phyloP scores from a whole-genome alignment of 2,329 filamentous ascomycete species.

The Akanthomyces dipterigenus region DNA sequence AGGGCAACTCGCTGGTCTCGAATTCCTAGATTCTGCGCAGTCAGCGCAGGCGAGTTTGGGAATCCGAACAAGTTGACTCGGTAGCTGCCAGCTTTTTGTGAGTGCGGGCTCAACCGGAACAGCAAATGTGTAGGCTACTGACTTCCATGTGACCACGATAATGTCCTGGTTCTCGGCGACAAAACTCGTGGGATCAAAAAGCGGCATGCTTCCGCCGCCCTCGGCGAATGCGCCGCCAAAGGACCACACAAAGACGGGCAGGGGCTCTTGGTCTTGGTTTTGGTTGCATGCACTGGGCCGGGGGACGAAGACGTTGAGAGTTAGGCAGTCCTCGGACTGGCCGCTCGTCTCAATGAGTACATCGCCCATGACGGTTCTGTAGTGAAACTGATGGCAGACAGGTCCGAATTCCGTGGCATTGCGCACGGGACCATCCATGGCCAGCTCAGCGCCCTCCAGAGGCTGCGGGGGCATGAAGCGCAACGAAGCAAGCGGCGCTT shows the following conservation, averaged over 20 bases:
- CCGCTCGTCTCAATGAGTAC: not conserved
- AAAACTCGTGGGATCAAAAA: slow-evolving; percentile 24
- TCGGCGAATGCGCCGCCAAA: slow-evolving; percentile 27
- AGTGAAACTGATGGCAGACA: slow-evolving; percentile 11
- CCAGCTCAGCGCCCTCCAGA: not conserved
- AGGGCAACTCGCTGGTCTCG: slow-evolving; percentile 14
- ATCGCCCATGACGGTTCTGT: slow-evolving; percentile 1
- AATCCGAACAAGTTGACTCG: slow-evolving; percentile 21
- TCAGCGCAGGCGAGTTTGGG: slow-evolving; percentile 19
- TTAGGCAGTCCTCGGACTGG: slow-evolving; percentile 29
- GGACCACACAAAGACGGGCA: slow-evolving; percentile 32
- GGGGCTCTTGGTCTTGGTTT: slow-evolving; percentile 12
- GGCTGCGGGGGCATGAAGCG: slow-evolving; percentile 3
- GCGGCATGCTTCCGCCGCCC: slow-evolving; percentile 15
- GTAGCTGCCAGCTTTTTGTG: not conserved
- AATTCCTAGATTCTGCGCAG: slow-evolving; percentile 9
- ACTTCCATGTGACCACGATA: slow-evolving; percentile 38
- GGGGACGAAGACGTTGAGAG: slow-evolving; percentile 29
- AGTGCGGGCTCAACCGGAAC: slow-evolving; percentile 9
- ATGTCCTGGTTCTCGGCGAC: slow-evolving; percentile 36
- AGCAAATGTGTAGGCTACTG: slow-evolving; percentile 24
- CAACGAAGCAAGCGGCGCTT: slow-evolving; percentile 7
- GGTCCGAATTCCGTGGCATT: slow-evolving; percentile 2
- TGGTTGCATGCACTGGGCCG: slow-evolving; percentile 8
- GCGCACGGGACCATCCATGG: not conserved